phyloP scores from a whole-genome alignment of 225 moss, liverwort and hornwort species.

The Marchantia polymorpha region DNA sequence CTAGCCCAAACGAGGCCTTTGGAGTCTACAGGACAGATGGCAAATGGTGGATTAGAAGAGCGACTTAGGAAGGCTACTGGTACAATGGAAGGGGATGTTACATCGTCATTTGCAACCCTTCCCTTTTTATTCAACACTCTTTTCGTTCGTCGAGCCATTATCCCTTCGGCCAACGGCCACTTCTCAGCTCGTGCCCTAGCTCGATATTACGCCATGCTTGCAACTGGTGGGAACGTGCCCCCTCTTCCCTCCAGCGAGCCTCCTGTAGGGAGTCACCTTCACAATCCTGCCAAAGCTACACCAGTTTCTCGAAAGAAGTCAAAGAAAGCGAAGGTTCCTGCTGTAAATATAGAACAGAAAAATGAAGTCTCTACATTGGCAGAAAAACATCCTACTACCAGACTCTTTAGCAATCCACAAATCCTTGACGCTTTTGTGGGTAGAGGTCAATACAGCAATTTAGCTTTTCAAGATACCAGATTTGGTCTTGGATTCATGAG shows the following conservation, averaged over 20 bases:
- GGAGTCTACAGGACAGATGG: not conserved
- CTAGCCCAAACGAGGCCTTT: not conserved
- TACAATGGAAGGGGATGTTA: constrained; percentile 36
- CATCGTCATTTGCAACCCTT: constrained; percentile 48
- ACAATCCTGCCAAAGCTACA: constrained; percentile 52
- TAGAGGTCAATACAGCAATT: constrained; percentile 48
- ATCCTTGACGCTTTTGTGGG: constrained; percentile 69
- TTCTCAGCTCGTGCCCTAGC: constrained; percentile 92
- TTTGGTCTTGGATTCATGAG: constrained; percentile 83
- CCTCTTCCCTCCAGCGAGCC: constrained; percentile 53
- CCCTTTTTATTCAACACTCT: constrained; percentile 87
- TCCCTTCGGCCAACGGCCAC: constrained; percentile 94
- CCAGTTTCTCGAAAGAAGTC: constrained; percentile 34
- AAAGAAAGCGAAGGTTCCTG: constrained; percentile 30
- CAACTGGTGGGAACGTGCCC: constrained; percentile 58
- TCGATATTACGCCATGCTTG: constrained; percentile 76
- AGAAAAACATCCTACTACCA: constrained; percentile 5
- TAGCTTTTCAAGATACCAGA: constrained; percentile 51
- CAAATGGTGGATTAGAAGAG: constrained; percentile 42
- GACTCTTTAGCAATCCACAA: constrained; percentile 51
- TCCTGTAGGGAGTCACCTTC: constrained; percentile 64
- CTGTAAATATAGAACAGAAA: constrained; percentile 40
- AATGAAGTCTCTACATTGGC: constrained; percentile 35
- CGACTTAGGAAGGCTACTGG: constrained; percentile 47
- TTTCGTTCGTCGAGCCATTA: constrained; percentile 83